Conservation (phyloP, 164 flowering plant genomes). For the Nymphaea colorata region DNA sequence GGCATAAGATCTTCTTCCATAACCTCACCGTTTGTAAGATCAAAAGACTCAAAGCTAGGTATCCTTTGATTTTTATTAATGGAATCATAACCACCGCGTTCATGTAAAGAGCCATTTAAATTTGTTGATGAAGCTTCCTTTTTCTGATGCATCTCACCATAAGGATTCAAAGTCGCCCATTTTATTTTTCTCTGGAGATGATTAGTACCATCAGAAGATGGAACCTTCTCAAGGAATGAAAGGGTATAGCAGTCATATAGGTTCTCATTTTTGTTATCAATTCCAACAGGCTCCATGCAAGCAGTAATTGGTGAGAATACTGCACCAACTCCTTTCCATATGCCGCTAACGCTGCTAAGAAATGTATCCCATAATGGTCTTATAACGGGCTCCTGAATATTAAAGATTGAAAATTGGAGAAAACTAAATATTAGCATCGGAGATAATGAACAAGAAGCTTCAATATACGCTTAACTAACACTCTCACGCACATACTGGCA, state of each 20-base stretch:
- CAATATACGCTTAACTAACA: too few relatives aligned
- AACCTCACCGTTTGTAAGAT: constrained; percentile 55
- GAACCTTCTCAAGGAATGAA: constrained; percentile 39
- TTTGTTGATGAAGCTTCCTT: constrained; percentile 14
- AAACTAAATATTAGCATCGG: neutral
- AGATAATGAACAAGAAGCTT: neutral
- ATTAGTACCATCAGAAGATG: constrained; percentile 26
- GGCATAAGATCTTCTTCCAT: constrained; percentile 94
- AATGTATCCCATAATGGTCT: constrained; percentile 80
- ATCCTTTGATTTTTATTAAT: constrained; percentile 13
- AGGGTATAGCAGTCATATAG: constrained; percentile 80
- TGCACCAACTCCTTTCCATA: constrained; percentile 98
- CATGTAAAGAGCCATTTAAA: constrained; percentile 1
- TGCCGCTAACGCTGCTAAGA: constrained; percentile 91
- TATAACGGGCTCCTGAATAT: constrained; percentile 85
- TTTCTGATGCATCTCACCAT: constrained; percentile 47
- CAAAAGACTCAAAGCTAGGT: constrained; percentile 60
- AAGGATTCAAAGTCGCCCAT: constrained; percentile 81
- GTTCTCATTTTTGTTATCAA: constrained; percentile 49
- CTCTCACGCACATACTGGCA: too few relatives aligned
- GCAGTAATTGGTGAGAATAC: constrained; percentile 91
- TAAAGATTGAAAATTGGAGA: neutral
- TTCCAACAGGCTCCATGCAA: constrained; percentile 88
- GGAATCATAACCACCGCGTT: constrained; percentile 4
- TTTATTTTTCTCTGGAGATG: constrained; percentile 56